Percentiles rank a stretch among this genome's conserved stretches.
These are phyloP conservation scores for Yamadazyma oceani DNA, from an alignment of 1,139 yeast genomes.

Conservation along the genomic window DNA sequence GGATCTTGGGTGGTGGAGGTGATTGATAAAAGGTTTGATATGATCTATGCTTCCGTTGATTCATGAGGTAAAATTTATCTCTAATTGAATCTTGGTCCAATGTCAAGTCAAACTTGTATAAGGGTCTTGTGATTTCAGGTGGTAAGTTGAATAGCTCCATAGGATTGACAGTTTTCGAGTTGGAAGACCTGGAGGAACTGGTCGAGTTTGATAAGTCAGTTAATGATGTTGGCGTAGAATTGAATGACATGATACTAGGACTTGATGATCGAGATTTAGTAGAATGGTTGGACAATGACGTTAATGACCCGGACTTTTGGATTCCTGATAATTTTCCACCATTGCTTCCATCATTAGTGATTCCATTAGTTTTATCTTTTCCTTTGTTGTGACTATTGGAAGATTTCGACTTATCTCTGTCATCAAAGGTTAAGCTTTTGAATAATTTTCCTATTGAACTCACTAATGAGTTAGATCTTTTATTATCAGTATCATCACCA, in stretches of 20 bases:
- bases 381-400: not conserved
- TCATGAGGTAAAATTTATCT: slow-evolving; percentile 28
- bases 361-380: no score
- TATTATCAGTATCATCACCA: slow-evolving; percentile 10
- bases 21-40: slow-evolving; percentile 12
- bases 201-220: slow-evolving; percentile 34
- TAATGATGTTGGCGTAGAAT: slow-evolving; percentile 40
- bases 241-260: slow-evolving; percentile 45
- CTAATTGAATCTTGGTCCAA: slow-evolving; percentile 45
- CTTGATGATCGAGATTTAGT: slow-evolving; percentile 41
- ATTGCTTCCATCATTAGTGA: no score
- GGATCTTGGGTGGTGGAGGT: slow-evolving; percentile 31
- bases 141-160: slow-evolving; percentile 19
- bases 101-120: slow-evolving; percentile 47
- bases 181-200: slow-evolving; percentile 18
- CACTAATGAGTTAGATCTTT: slow-evolving; percentile 31
- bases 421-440: slow-evolving; percentile 37
- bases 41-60: slow-evolving; percentile 14
- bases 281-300: slow-evolving; percentile 40
- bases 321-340: slow-evolving; percentile 15
- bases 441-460: slow-evolving; percentile 41
- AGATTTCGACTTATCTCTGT: slow-evolving; percentile 11
- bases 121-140: slow-evolving; percentile 49
- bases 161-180: slow-evolving; percentile 4
- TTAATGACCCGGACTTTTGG: slow-evolving; percentile 34